A percentile compares a stretch with the other conserved stretches of the same genome.
Conservation (phyloP, 331 rosid species). For the Erythrophleum ivorense region DNA sequence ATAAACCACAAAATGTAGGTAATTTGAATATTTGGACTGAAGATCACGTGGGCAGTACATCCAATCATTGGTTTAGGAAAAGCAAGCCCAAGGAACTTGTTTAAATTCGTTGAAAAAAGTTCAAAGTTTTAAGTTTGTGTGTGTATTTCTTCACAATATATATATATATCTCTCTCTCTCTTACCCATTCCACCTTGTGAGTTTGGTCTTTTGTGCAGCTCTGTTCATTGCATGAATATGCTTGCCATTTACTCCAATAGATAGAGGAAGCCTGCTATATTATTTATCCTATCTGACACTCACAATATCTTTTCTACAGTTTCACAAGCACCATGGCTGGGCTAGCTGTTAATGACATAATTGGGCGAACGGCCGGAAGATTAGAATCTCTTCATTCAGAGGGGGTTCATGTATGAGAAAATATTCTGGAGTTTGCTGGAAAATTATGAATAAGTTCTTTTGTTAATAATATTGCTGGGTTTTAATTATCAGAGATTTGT, state of each 20-base stretch:
- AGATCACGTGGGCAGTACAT: conserved; percentile 21
- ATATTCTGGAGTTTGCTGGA: conserved; percentile 27
- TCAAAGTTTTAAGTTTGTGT: no score
- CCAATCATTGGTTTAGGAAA: conserved; percentile 19
- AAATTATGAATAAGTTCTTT: conserved; percentile 2
- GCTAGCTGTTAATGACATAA: conserved; percentile 71
- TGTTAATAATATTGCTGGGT: not conserved
- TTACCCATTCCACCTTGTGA: no score
- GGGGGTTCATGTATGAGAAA: conserved; percentile 82
- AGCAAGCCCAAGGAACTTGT: not conserved
- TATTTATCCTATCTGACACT: conserved; percentile 13
- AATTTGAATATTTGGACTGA: not conserved
- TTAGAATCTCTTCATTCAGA: conserved; percentile 89
- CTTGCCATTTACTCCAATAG: no score
- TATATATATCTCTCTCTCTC: no score
- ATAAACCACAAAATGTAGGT: no score
- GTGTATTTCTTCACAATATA: conserved; percentile 1
- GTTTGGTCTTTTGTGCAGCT: no score
- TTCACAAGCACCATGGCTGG: conserved; percentile 76
- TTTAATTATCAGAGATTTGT: conserved; percentile 15
- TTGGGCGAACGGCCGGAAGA: conserved; percentile 80
- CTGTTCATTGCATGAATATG: no score
- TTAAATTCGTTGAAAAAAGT: not conserved
- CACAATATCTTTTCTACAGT: conserved; percentile 53
- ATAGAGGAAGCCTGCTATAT: no score